Percentiles rank a stretch among this genome's conserved stretches.
phyloP scores from a whole-genome alignment of 495 filamentous ascomycete species.

The Cercophora samala region DNA sequence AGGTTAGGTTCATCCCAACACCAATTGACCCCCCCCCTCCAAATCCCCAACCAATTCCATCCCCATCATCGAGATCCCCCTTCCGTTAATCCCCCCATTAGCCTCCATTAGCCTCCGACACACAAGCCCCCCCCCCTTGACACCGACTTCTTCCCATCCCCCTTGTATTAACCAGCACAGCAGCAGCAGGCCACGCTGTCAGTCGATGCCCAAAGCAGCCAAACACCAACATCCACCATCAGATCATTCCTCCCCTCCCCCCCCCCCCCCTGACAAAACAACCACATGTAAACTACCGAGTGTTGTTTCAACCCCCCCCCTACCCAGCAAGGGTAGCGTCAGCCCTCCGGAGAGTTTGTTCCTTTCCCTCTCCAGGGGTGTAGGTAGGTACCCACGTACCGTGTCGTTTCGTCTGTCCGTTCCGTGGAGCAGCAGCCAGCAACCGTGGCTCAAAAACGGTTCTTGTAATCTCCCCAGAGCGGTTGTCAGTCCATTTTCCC shows the following conservation, averaged over 20 bases:
- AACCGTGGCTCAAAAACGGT: no score
- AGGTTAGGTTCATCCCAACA: neutral
- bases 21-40: neutral
- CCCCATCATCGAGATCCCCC: neutral
- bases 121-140: neutral
- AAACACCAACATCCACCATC: neutral
- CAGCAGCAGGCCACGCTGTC: neutral
- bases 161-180: neutral
- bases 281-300: no score
- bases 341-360: neutral
- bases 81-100: neutral
- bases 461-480: neutral
- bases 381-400: no score
- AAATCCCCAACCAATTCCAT: neutral
- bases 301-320: neutral
- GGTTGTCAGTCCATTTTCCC: neutral
- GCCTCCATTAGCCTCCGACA: neutral
- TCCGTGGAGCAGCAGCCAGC: no score
- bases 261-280: no score
- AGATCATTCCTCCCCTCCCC: neutral
- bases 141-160: neutral
- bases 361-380: neutral
- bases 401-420: no score
- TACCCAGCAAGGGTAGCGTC: neutral
- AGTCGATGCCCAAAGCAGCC: neutral